These are phyloP conservation scores for Colletotrichum sp. DNA, from an alignment of 2,329 filamentous ascomycete genomes.

Conservation along the genomic window DNA sequence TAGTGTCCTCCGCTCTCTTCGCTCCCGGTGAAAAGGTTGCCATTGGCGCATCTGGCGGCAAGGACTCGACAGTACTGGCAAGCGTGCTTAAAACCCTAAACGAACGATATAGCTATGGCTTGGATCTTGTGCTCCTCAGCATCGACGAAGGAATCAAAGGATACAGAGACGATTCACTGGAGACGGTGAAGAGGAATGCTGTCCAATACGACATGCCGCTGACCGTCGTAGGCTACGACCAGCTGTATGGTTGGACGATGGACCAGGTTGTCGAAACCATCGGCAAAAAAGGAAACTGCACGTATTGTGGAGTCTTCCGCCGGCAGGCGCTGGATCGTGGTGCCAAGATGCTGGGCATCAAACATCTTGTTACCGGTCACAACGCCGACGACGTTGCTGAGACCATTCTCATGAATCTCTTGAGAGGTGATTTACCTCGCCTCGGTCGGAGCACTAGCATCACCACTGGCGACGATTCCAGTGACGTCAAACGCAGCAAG, in stretches of 20 bases:
- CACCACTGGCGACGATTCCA: constrained; percentile 77
- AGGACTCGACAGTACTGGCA: constrained; percentile 95
- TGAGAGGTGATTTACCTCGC: constrained; percentile 87
- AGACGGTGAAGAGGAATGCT: constrained; percentile 95
- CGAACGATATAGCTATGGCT: constrained; percentile 83
- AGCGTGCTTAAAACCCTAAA: constrained; percentile 95
- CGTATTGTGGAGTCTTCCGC: constrained; percentile 96
- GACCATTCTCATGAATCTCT: constrained; percentile 96
- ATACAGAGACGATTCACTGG: constrained; percentile 93
- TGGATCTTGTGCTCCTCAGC: constrained; percentile 85
- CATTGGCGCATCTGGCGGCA: constrained; percentile 95
- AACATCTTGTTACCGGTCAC: constrained; percentile 95
- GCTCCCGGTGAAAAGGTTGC: constrained; percentile 83
- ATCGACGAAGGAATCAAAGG: constrained; percentile 98
- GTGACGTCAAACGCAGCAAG: constrained; percentile 93
- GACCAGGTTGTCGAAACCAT: constrained; percentile 96
- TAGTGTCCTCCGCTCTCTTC: constrained; percentile 83
- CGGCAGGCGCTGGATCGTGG: constrained; percentile 93
- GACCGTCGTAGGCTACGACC: constrained; percentile 90
- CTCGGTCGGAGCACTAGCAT: constrained; percentile 90
- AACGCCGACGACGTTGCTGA: constrained; percentile 98
- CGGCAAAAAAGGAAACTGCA: constrained; percentile 98
- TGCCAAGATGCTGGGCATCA: constrained; percentile 84
- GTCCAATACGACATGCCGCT: constrained; percentile 89
- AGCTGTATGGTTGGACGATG: constrained; percentile 99